Base-by-base conservation (phyloP, 164 flowering plant genomes). In the Warburgia ugandensis region DNA sequence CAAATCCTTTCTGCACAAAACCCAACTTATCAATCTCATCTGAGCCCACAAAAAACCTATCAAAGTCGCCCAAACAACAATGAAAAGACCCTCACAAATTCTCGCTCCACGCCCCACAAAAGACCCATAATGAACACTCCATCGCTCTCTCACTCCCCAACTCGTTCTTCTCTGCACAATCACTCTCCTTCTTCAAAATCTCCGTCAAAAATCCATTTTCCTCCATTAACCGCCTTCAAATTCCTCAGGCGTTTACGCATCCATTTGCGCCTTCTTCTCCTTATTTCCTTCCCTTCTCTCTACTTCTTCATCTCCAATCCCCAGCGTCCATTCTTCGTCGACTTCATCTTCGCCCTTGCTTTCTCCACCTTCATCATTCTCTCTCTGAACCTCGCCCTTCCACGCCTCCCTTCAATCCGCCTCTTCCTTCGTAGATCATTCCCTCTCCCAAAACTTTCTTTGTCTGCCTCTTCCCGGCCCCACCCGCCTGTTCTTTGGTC, bases 401-500 rank as follows among this genome's bases (percentile, higher is more conserved):
- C 83, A 46, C 72, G 75, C 22, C 62, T 80, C 14, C 78, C 77
- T 28, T 73, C 74, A 0, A 54, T 73, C 39, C 74, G 78, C 0
- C 33, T 75, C 1, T 56, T 76, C 29, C 63, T 77, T 5, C 48
- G 73, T 23, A 73, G 77, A 1, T 70, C 78, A 6, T 60, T 70
- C 29, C 70, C 77, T 6, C 38, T 47, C 32, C 69, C 63, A 39
- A 21, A 72, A 3, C 46, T 62, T 9, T 52, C 45, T 17, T 28
- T 45, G 9, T 20, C 45, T n/a, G n/a, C n/a, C n/a, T n/a, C n/a
- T n/a, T n/a, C n/a, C 28, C 43, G 37, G 17, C 19, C 65, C 1
- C 40, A n/a, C n/a, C n/a, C n/a, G n/a, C n/a, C n/a, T n/a, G 88
- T 87, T 14, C 62, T 75, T 54, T 87, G 96, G 96, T 81, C 86